phyloP scores from a whole-genome alignment of 2,329 filamentous ascomycete species.

The Aspergillus pseudoviridinutans region DNA sequence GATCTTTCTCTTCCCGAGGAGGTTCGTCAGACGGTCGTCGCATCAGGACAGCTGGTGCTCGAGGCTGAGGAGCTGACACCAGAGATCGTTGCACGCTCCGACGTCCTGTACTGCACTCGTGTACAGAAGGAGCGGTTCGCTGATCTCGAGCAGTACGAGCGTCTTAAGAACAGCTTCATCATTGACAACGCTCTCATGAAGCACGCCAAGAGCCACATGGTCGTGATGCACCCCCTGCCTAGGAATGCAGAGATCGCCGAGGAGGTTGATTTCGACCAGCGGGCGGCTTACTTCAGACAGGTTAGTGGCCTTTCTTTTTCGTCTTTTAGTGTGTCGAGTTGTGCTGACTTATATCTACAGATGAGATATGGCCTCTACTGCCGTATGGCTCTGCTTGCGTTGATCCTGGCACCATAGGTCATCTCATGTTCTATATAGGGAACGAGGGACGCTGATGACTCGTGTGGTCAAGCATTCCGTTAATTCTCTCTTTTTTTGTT shows the following conservation, averaged over 20 bases:
- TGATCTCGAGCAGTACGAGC: conserved; percentile 75
- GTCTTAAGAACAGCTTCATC: conserved; percentile 81
- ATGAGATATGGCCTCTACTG: conserved; percentile 98
- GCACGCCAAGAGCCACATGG: conserved; percentile 86
- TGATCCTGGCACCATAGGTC: conserved; percentile 68
- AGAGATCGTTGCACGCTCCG: conserved; percentile 78
- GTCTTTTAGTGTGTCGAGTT: background rate
- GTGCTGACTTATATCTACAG: conserved; percentile 53
- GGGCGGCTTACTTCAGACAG: conserved; percentile 98
- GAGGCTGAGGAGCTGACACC: conserved; percentile 78
- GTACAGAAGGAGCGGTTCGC: conserved; percentile 95
- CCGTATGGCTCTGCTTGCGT: conserved; percentile 91
- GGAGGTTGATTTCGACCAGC: conserved; percentile 95
- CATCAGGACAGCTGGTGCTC: conserved; percentile 69
- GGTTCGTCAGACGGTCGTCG: conserved; percentile 67
- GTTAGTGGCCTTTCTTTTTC: conserved; percentile 53
- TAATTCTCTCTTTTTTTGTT: conserved; percentile 19
- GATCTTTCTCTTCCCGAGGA: conserved; percentile 71
- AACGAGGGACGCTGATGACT: conserved; percentile 9
- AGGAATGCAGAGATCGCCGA: conserved; percentile 89
- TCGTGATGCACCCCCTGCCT: conserved; percentile 92
- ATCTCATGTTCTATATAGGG: conserved; percentile 14
- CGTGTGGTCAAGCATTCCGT: conserved; percentile 8
- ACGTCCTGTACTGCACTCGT: conserved; percentile 94
- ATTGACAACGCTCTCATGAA: conserved; percentile 88